Percentiles rank a stretch among this genome's conserved stretches.
Evolutionary conservation across 2,329 filamentous ascomycete species (phyloP).

Genomic region (Pseudocercospora cruenta): DNA sequence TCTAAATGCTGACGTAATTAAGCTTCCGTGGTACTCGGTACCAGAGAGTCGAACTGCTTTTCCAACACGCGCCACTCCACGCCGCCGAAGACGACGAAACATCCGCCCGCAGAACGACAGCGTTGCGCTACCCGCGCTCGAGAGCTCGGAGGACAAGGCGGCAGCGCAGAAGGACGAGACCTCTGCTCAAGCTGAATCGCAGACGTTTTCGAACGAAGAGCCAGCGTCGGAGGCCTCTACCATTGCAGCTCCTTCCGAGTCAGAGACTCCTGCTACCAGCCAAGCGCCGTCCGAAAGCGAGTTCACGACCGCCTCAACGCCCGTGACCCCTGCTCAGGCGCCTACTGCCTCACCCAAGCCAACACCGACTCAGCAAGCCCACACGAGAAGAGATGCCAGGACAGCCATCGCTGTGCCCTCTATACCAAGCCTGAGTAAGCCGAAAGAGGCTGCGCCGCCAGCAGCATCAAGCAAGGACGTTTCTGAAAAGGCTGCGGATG

Average conservation of each 20-base stretch:
- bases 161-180: constrained; percentile 21
- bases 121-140: constrained; percentile 54
- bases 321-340: constrained; percentile 51
- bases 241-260: constrained; percentile 49
- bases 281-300: constrained; percentile 61
- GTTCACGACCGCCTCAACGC: constrained; percentile 49
- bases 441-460: constrained; percentile 43
- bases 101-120: constrained; percentile 44
- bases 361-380: constrained; percentile 33
- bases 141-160: constrained; percentile 38
- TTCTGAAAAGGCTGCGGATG: constrained; percentile 16
- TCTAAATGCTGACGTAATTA: constrained; percentile 17
- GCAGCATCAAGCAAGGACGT: constrained; percentile 40
- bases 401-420: constrained; percentile 57
- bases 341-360: constrained; percentile 37
- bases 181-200: constrained; percentile 9
- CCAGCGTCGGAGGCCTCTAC: constrained; percentile 49
- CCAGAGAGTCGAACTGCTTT: constrained; percentile 54
- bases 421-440: constrained; percentile 52
- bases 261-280: constrained; percentile 62
- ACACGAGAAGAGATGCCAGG: constrained; percentile 46
- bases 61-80: constrained; percentile 54
- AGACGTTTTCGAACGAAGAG: constrained; percentile 30
- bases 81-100: constrained; percentile 49
- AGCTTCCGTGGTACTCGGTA: constrained; percentile 65